phyloP scores from a whole-genome alignment of 805 yeast genomes.

The Metschnikowia chrysomelidarum region DNA sequence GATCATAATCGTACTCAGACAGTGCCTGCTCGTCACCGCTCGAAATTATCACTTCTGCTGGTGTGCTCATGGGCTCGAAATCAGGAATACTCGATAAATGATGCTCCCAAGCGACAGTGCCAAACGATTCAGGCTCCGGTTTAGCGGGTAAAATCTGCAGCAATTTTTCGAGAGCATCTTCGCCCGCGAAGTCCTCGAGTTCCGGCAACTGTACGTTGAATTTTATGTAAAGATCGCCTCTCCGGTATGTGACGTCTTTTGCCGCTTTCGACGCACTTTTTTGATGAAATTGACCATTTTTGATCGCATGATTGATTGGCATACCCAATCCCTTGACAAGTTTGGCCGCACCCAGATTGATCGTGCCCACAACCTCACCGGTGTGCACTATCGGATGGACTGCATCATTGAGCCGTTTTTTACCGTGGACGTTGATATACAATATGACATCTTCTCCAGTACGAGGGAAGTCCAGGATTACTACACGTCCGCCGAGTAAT shows the following conservation, averaged over 20 bases:
- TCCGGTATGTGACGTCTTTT: constrained; percentile 21
- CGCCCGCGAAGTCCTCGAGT: constrained; percentile 26
- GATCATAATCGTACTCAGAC: constrained; percentile 17
- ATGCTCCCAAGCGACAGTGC: constrained; percentile 12
- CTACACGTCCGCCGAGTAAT: constrained; percentile 53
- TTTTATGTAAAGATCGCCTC: constrained; percentile 40
- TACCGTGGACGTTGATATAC: constrained; percentile 37
- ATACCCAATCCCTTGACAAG: constrained; percentile 54
- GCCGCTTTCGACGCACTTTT: constrained; percentile 15
- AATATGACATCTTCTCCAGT: constrained; percentile 30
- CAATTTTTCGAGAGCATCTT: constrained; percentile 22
- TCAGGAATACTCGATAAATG: constrained; percentile 14
- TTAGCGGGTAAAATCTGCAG: constrained; percentile 19
- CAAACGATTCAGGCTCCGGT: constrained; percentile 5
- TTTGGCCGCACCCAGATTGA: constrained; percentile 48
- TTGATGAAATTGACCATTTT: constrained; percentile 27
- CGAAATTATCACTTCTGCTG: neutral
- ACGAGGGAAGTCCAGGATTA: constrained; percentile 31
- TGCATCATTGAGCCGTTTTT: constrained; percentile 7
- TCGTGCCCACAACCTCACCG: constrained; percentile 52
- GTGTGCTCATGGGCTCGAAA: constrained; percentile 2
- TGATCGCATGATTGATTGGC: constrained; percentile 46
- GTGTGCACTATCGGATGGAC: constrained; percentile 12
- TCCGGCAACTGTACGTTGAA: constrained; percentile 38
- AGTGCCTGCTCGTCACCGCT: constrained; percentile 8